phyloP scores from a whole-genome alignment of 2,329 filamentous ascomycete genomes.

The Aureobasidium sp. region DNA sequence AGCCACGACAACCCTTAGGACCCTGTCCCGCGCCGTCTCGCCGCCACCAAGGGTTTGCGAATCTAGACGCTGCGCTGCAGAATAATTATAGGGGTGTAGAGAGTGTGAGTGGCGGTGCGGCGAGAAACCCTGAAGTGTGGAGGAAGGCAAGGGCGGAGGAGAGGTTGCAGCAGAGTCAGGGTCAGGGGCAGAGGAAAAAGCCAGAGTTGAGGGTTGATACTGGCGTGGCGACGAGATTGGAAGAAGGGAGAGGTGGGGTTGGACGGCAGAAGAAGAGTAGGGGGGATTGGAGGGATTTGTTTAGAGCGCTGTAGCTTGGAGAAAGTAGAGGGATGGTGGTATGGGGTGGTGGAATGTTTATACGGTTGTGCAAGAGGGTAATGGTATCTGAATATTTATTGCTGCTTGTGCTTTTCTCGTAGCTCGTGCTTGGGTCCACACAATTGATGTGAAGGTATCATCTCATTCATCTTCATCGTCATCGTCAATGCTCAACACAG shows the following conservation, averaged over 20 bases:
- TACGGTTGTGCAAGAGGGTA: neutral
- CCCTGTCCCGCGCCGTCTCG: neutral
- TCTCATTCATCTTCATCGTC: constrained; percentile 17
- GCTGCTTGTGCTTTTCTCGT: neutral
- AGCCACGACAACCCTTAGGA: neutral
- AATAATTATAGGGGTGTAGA: constrained; percentile 3
- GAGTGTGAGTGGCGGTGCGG: neutral
- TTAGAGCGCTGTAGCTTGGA: neutral
- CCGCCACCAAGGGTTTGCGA: neutral
- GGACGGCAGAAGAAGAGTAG: constrained; percentile 12
- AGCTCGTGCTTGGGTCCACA: neutral
- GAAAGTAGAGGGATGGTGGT: neutral
- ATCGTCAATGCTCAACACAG: constrained; percentile 19
- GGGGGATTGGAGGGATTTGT: constrained; percentile 18
- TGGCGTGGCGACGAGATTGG: neutral
- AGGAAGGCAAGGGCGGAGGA: neutral
- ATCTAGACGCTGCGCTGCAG: neutral
- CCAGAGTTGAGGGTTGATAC: constrained; percentile 12
- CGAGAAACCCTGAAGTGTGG: neutral
- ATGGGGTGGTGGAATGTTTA: neutral
- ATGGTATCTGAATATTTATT: neutral
- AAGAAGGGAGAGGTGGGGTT: constrained; percentile 11
- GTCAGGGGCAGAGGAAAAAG: neutral
- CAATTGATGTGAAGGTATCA: too few species aligned
- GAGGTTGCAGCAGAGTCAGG: neutral